phyloP scores from a whole-genome alignment of 495 filamentous ascomycete genomes.

The Penicillium lividum region DNA sequence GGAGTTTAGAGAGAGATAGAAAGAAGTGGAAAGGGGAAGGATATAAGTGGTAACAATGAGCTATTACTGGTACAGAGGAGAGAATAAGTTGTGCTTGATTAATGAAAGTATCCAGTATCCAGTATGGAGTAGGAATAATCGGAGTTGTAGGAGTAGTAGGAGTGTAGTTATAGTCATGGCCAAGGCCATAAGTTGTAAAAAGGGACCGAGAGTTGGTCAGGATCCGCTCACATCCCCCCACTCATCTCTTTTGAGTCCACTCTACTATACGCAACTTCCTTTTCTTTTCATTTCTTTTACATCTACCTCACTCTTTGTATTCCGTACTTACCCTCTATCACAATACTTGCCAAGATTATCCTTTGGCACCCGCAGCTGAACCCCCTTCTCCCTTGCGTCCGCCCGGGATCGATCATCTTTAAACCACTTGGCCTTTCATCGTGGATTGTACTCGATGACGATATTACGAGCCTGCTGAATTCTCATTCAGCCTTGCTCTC shows the following conservation, averaged over 20 bases:
- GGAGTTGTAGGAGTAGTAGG: background rate
- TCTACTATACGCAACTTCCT: background rate
- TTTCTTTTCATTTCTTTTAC: background rate
- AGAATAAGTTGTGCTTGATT: too few relatives aligned
- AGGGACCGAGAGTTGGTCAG: background rate
- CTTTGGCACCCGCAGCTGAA: conserved; percentile 23
- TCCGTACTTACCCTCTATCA: background rate
- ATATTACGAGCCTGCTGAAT: conserved; percentile 18
- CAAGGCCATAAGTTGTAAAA: background rate
- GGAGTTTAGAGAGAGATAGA: conserved; percentile 12
- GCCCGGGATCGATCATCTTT: conserved; percentile 6
- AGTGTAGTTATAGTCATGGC: background rate
- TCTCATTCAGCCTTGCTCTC: conserved; percentile 17
- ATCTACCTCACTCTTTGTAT: conserved; percentile 1
- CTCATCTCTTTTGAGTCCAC: conserved; percentile 3
- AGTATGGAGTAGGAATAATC: background rate
- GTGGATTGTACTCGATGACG: conserved; percentile 20
- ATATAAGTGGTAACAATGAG: too few relatives aligned
- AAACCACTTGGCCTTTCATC: conserved; percentile 14
- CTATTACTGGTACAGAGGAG: too few relatives aligned
- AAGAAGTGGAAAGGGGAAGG: background rate
- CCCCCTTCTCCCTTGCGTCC: conserved; percentile 32
- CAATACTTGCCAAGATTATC: conserved; percentile 29
- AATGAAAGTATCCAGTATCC: too few relatives aligned
- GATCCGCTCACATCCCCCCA: background rate